phyloP scores from a whole-genome alignment of 768 basidiomycete genomes.

The Krasilnikovozyma curviuscula region DNA sequence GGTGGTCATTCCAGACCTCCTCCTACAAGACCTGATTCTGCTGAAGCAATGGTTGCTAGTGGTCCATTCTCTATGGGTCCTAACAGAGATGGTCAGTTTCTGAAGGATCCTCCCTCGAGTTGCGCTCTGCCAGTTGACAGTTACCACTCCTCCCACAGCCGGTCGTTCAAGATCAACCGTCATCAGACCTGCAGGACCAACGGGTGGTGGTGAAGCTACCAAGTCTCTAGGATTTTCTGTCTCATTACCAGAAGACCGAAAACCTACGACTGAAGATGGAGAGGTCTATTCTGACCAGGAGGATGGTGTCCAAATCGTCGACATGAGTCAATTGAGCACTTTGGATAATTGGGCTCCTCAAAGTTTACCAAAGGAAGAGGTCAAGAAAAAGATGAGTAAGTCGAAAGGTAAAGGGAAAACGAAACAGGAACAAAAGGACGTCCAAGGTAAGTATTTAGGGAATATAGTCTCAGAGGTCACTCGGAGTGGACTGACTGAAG shows the following conservation, averaged over 20 bases:
- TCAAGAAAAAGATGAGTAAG: constrained; percentile 6
- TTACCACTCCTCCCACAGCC: neutral
- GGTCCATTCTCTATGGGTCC: constrained; percentile 7
- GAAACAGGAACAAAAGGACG: neutral
- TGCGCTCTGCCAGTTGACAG: neutral
- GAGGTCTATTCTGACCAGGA: constrained; percentile 12
- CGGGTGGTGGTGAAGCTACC: neutral
- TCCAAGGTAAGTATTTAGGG: no score
- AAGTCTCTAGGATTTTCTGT: neutral
- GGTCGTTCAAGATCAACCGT: neutral
- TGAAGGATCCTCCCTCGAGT: neutral
- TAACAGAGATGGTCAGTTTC: neutral
- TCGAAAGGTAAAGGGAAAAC: neutral
- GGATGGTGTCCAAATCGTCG: constrained; percentile 10
- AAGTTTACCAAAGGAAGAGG: constrained; percentile 2
- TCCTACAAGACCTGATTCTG: no score
- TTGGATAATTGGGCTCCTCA: constrained; percentile 9
- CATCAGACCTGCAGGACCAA: constrained; percentile 2
- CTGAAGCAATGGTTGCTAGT: constrained; percentile 1
- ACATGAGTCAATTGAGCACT: constrained; percentile 8
- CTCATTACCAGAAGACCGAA: constrained; percentile 10
- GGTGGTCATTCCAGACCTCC: neutral
- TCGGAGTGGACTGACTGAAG: neutral
- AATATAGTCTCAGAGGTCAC: neutral
- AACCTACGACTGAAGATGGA: constrained; percentile 1